Conservation (phyloP, 306 rosid species). For the Casuarina glauca region DNA sequence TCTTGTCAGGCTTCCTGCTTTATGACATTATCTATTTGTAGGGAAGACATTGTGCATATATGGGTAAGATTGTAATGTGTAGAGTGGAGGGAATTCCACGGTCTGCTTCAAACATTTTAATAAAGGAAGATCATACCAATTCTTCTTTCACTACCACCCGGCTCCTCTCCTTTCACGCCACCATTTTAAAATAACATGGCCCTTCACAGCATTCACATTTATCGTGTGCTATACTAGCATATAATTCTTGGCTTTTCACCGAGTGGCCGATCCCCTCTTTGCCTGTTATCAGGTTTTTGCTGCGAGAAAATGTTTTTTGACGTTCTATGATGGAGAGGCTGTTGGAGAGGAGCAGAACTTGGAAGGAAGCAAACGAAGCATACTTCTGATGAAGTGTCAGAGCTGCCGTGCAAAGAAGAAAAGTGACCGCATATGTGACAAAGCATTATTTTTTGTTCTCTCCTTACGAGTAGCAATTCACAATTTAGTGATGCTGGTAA, state of each 20-base stretch:
- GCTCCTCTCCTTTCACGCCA: background rate
- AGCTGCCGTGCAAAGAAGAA: background rate
- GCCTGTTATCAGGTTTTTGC: slow-evolving; percentile 15
- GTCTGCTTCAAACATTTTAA: background rate
- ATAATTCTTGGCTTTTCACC: background rate
- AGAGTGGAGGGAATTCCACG: background rate
- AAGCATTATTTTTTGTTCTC: background rate
- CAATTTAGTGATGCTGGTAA: slow-evolving; percentile 4
- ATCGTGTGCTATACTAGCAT: background rate
- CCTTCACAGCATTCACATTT: background rate
- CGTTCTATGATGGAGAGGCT: slow-evolving; percentile 7
- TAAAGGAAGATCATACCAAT: background rate
- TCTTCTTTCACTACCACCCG: background rate
- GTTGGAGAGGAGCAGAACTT: slow-evolving; percentile 9
- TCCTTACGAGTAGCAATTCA: slow-evolving; percentile 1
- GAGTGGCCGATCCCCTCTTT: slow-evolving; percentile 1
- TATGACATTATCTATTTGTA: background rate
- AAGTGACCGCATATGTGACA: background rate
- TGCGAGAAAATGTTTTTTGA: slow-evolving; percentile 9
- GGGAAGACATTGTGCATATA: background rate
- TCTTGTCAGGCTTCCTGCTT: background rate
- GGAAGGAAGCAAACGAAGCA: slow-evolving; percentile 16
- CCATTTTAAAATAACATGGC: background rate
- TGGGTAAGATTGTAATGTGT: background rate
- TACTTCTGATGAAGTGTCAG: slow-evolving; percentile 9